Base-by-base conservation (phyloP, 2,329 filamentous ascomycete species). In the Diaporthe destruens region DNA sequence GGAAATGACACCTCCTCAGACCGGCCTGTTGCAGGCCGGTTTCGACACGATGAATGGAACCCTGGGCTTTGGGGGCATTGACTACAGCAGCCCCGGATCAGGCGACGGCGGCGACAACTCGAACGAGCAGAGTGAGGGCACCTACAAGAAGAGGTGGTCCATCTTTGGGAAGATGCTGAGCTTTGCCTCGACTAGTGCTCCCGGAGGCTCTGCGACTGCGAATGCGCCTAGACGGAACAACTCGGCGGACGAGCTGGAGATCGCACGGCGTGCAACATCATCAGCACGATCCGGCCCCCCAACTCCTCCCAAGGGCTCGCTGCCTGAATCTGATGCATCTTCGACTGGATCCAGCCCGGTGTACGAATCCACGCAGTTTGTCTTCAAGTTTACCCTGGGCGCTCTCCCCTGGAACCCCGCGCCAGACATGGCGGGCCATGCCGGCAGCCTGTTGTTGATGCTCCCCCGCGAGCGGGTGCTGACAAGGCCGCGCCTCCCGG, bases 351-450 rank as follows among this genome's bases (percentile, higher is more conserved):
- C 88, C 11, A 84, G 87, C 1, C 88, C 89, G 0, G 82, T 87
- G 7, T 88, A 82, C 72, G 87, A 89, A 76, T 82, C 88, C 79
- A 82, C 87, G 79, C 84, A 87, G 75, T 94, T 89, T 77, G 87
- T 90, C 73, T 95, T 95, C 85, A 93, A 91, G 74, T 95, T 95
- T 78, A 90, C 91, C 12, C 86, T 95, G 2, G 91, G 92, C 70
- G 75, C 76, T 69, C 74, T 82, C 11, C 79, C 79, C 0, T 81
- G 79, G 80, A 79, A 75, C 20, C 72, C 68, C 6, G 69, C 49
- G 23, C 49, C 70, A 53, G 72, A 74, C 53, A 66, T 55, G 57
- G 67, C 53, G 65, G 66, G 47, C 32, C 57, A 80, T 20, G 56
- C 76, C 63, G 71, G 75, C 73, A 92, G 89, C 86, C 86, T 90